Evolutionary conservation across 208 protist species (phyloP).

Genomic region (Trypanosoma scelopori): DNA sequence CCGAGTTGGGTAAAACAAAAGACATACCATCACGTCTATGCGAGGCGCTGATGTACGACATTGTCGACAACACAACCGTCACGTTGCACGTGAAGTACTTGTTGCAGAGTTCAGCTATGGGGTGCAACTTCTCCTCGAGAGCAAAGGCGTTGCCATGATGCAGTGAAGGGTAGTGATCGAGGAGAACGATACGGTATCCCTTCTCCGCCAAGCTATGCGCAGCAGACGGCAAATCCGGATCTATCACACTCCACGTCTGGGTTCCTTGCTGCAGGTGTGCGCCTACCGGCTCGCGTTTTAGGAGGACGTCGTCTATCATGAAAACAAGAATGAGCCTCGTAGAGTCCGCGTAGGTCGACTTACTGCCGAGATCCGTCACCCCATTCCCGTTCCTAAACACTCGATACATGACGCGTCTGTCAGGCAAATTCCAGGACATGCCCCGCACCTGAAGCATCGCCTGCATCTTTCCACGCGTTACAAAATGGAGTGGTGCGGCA

Average conservation of each 20-base stretch:
- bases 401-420: constrained; percentile 70
- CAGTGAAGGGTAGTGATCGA: constrained; percentile 79
- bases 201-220: constrained; percentile 44
- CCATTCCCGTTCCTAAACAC: constrained; percentile 42
- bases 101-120: constrained; percentile 44
- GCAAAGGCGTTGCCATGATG: constrained; percentile 65
- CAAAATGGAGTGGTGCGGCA: constrained; percentile 60
- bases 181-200: constrained; percentile 69
- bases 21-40: constrained; percentile 31
- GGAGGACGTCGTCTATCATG: constrained; percentile 66
- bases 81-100: constrained; percentile 34
- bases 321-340: constrained; percentile 64
- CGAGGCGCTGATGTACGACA: constrained; percentile 65
- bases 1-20: constrained; percentile 59
- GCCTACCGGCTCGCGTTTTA: constrained; percentile 14
- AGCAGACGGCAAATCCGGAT: constrained; percentile 22
- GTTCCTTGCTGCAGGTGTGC: constrained; percentile 13
- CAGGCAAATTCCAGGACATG: constrained; percentile 50
- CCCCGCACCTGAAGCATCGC: constrained; percentile 27
- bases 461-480: constrained; percentile 18
- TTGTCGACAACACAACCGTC: constrained; percentile 72
- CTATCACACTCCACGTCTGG: constrained; percentile 9
- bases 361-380: constrained; percentile 24
- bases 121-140: constrained; percentile 41
- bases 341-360: constrained; percentile 48